Percentiles rank a stretch among this genome's conserved stretches.
Evolutionary conservation across 108 stramenopile genomes (phyloP).

Genomic region (Pseudonitzschia pungens): DNA sequence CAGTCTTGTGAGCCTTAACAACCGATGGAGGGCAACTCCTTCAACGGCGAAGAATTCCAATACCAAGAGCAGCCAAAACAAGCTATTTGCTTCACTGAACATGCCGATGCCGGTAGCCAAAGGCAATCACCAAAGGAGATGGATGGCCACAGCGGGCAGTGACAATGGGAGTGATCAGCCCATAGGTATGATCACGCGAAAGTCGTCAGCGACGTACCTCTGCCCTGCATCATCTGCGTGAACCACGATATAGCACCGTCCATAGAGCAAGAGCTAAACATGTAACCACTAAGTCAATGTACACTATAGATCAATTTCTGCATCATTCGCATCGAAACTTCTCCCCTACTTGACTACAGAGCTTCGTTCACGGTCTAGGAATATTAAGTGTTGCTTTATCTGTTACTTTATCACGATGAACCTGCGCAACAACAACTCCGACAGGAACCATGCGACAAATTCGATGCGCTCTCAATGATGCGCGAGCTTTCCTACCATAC

Average conservation of each 20-base stretch:
- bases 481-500: constrained; percentile 82
- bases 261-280: not conserved
- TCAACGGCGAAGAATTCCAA: not conserved
- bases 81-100: not conserved
- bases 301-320: not conserved
- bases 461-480: constrained; percentile 62
- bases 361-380: no score
- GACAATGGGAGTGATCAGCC: not conserved
- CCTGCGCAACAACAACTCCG: no score
- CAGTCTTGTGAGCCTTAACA: not conserved
- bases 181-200: not conserved
- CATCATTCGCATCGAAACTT: no score
- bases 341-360: no score
- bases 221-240: not conserved
- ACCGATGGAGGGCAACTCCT: constrained; percentile 2
- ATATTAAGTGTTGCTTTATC: no score
- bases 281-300: not conserved
- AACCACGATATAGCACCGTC: not conserved
- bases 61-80: not conserved
- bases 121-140: not conserved
- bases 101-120: not conserved
- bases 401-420: no score
- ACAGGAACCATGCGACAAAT: no score
- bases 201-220: not conserved
- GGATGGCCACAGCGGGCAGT: not conserved